These are phyloP conservation scores for Brassica carinata DNA, from an alignment of 345 rosid species.

Conservation along the genomic window DNA sequence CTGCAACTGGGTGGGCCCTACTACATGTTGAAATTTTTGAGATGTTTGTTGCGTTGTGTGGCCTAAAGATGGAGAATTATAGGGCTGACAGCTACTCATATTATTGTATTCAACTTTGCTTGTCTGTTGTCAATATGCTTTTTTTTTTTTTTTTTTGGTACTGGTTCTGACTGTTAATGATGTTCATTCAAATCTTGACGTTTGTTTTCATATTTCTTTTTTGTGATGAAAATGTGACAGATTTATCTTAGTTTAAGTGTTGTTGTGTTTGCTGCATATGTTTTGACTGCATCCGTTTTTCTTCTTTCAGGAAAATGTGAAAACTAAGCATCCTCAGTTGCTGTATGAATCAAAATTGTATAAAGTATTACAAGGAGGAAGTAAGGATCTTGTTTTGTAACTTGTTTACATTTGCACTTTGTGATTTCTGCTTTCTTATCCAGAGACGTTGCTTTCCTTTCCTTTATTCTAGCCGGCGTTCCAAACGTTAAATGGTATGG, in stretches of 20 bases:
- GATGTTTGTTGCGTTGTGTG: conserved; percentile 28
- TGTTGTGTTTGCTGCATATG: background rate
- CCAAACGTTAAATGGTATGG: conserved; percentile 86
- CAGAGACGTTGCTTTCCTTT: conserved; percentile 25
- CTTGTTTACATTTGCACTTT: conserved; percentile 18
- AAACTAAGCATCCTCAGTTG: conserved; percentile 97
- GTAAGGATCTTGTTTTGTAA: conserved; percentile 45
- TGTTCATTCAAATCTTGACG: conserved; percentile 16
- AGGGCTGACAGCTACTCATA: conserved; percentile 33
- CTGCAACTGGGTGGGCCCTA: conserved; percentile 41
- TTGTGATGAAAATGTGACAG: background rate
- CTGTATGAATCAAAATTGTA: conserved; percentile 88
- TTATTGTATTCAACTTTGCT: conserved; percentile 24
- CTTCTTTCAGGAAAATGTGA: conserved; percentile 73
- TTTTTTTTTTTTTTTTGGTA: background rate
- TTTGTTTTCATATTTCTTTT: conserved; percentile 9
- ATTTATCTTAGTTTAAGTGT: background rate
- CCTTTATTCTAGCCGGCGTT: conserved; percentile 65
- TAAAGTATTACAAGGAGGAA: conserved; percentile 93
- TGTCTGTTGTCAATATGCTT: background rate
- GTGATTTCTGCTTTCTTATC: conserved; percentile 24
- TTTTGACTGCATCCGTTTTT: conserved; percentile 21
- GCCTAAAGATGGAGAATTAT: conserved; percentile 20
- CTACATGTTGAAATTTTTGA: conserved; percentile 21
- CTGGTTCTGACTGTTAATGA: conserved; percentile 19